These are phyloP conservation scores for Volutella citrinella DNA, from an alignment of 2,329 filamentous ascomycete genomes.

Conservation along the genomic window DNA sequence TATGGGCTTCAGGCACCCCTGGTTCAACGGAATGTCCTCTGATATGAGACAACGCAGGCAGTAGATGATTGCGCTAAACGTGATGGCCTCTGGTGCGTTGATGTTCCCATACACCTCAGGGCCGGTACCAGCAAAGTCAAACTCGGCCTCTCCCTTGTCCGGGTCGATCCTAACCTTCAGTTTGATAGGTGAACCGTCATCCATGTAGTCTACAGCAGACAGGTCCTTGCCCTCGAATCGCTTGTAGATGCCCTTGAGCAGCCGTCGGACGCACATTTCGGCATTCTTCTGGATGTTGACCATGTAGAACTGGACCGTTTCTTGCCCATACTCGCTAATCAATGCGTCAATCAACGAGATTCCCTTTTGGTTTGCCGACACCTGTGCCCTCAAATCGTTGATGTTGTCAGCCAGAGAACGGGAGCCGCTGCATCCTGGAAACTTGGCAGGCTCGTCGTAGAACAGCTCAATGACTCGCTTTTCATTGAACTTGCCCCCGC, in stretches of 20 bases:
- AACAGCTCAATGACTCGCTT: slow-evolving; percentile 70
- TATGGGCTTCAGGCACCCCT: slow-evolving; percentile 76
- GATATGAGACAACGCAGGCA: slow-evolving; percentile 76
- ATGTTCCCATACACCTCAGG: slow-evolving; percentile 78
- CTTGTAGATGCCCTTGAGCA: slow-evolving; percentile 68
- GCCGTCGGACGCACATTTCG: slow-evolving; percentile 68
- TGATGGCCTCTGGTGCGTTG: slow-evolving; percentile 80
- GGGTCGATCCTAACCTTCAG: slow-evolving; percentile 73
- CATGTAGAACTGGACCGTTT: slow-evolving; percentile 84
- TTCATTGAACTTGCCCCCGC: slow-evolving; percentile 74
- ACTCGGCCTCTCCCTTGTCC: slow-evolving; percentile 72
- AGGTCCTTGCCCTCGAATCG: slow-evolving; percentile 70
- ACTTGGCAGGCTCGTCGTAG: slow-evolving; percentile 69
- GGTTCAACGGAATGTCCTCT: slow-evolving; percentile 80
- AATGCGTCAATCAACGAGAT: slow-evolving; percentile 75
- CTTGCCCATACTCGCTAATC: slow-evolving; percentile 74
- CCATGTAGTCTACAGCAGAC: slow-evolving; percentile 75
- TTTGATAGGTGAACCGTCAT: slow-evolving; percentile 75
- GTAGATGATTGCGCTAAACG: slow-evolving; percentile 85
- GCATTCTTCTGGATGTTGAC: slow-evolving; percentile 76
- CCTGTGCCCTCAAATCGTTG: slow-evolving; percentile 79
- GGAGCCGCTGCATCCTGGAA: slow-evolving; percentile 75
- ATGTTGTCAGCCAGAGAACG: slow-evolving; percentile 77
- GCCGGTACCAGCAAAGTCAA: slow-evolving; percentile 78
- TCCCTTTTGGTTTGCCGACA: slow-evolving; percentile 81